Evolutionary conservation across 495 filamentous ascomycete species (phyloP), one percentile per base, ranked within the genome.

Genomic region (Bacidia gigantensis): DNA sequence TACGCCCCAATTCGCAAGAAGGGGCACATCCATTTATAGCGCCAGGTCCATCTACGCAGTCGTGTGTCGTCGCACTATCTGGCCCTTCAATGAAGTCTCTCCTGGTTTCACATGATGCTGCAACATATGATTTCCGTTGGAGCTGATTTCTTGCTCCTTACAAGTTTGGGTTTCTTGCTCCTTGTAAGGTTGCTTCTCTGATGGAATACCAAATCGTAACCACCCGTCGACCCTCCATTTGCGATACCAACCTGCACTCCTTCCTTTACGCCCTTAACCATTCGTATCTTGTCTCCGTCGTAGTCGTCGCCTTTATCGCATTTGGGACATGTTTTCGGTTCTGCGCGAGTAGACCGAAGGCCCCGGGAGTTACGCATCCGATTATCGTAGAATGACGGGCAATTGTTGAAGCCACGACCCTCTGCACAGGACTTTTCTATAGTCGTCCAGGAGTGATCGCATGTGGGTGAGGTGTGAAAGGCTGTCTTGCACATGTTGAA

Each of bases 401-500:
- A 73, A 53, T 65, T 73, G 53, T 56, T 23, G 26, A 74, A 63
- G 54, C 70, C 61, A 21, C 54, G 58, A 44, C 59, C 65, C 46
- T 56, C 17, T 5, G 38, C 52, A 57, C 71, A 74, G 5, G 69
- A 64, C 0, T 59, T 45, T 2, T 22, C 42, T 23, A 72, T 51
- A 9, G 56, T 54, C 20, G 69, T 53, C 67, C 70, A 75, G 29
- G 54, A 45, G 50, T 71, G 67, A 3, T 39, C 29, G 60, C 72
- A 75, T 5, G 50, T 60, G 1, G 51, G 50, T 7, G 67, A 70
- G 26, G 57, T 59, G 49, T 63, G 67, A 40, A 60, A 59, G 20
- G 47, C 60, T n/a, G 61, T 62, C 12, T 26, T 57, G 56, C 72
- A 75, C 72, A 74, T 74, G 29, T 35, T 35, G 29, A 35, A 7